Conservation (phyloP, 164 flowering plant genomes). For the Nymphaea colorata region DNA sequence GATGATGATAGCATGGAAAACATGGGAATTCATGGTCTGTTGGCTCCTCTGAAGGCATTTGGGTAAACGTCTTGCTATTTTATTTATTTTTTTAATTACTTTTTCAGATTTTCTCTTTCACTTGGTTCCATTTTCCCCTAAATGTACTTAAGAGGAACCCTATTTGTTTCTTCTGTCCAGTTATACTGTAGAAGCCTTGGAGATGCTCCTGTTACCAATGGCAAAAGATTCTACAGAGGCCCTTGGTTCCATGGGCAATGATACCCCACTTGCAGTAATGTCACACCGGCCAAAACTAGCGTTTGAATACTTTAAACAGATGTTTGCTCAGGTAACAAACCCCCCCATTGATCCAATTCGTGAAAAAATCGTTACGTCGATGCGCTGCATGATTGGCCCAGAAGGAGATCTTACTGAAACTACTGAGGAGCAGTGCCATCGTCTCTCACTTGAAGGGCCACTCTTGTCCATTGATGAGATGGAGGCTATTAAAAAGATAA, state of each 20-base stretch:
- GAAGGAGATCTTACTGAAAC: slow-evolving; percentile 98
- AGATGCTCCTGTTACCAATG: slow-evolving; percentile 95
- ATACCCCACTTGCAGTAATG: slow-evolving; percentile 97
- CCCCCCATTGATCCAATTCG: slow-evolving; percentile 99
- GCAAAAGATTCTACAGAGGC: slow-evolving; percentile 97
- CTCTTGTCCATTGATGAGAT: slow-evolving; percentile 68
- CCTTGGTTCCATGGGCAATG: slow-evolving; percentile 99
- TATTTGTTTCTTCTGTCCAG: slow-evolving; percentile 26
- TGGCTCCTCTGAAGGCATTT: slow-evolving; percentile 90
- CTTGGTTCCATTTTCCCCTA: background rate
- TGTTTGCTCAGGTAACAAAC: slow-evolving; percentile 99
- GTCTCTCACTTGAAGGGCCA: slow-evolving; percentile 91
- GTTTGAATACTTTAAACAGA: slow-evolving; percentile 97
- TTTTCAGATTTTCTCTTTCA: background rate
- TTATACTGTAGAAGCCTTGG: slow-evolving; percentile 87
- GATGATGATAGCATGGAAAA: slow-evolving; percentile 63
- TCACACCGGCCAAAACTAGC: slow-evolving; percentile 87
- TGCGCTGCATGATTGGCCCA: slow-evolving; percentile 98
- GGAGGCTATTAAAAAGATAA: slow-evolving; percentile 90
- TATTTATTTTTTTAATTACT: background rate
- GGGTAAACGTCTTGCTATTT: slow-evolving; percentile 34
- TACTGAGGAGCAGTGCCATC: slow-evolving; percentile 88
- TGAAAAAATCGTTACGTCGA: slow-evolving; percentile 96
- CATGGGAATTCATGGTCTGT: slow-evolving; percentile 78
- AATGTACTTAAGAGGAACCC: background rate